These are phyloP conservation scores for Penicillium hesseltinei DNA, from an alignment of 2,329 filamentous ascomycete species.

Conservation along the genomic window DNA sequence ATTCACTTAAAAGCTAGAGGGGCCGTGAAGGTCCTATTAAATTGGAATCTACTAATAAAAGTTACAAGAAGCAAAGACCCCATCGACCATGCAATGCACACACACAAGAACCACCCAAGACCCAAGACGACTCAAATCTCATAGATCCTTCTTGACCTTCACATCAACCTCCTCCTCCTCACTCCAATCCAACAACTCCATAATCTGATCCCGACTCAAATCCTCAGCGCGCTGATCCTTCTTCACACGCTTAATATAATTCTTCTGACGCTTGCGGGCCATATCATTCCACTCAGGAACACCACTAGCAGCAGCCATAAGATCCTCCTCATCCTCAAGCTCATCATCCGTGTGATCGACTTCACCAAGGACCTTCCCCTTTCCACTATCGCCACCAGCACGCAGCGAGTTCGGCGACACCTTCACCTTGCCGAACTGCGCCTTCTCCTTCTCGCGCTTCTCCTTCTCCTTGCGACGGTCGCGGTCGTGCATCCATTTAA, in stretches of 20 bases:
- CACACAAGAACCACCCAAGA: not conserved
- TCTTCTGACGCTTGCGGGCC: conserved; percentile 66
- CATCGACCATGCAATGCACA: conserved; percentile 10
- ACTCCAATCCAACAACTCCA: conserved; percentile 64
- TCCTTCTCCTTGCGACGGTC: conserved; percentile 48
- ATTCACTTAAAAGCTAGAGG: not conserved
- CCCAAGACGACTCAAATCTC: not conserved
- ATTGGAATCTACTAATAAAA: conserved; percentile 2
- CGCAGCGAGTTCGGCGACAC: conserved; percentile 66
- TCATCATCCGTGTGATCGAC: conserved; percentile 45
- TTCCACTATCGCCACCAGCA: conserved; percentile 50
- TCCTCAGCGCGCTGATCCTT: conserved; percentile 63
- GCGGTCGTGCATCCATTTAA: conserved; percentile 53
- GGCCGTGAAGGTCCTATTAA: not conserved
- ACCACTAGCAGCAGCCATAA: conserved; percentile 45
- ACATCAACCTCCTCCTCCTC: conserved; percentile 33
- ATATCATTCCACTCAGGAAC: conserved; percentile 65
- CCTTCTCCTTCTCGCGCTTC: conserved; percentile 56
- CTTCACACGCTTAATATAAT: conserved; percentile 63
- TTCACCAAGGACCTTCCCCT: conserved; percentile 46
- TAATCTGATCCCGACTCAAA: conserved; percentile 72
- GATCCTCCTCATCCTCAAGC: conserved; percentile 41
- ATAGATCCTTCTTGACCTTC: conserved; percentile 25
- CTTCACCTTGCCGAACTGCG: conserved; percentile 50
- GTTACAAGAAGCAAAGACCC: conserved; percentile 3